Evolutionary conservation across 352 stramenopile species (phyloP), one percentile per base, ranked within the genome.

Genomic region (Globisporangium cystogenes): DNA sequence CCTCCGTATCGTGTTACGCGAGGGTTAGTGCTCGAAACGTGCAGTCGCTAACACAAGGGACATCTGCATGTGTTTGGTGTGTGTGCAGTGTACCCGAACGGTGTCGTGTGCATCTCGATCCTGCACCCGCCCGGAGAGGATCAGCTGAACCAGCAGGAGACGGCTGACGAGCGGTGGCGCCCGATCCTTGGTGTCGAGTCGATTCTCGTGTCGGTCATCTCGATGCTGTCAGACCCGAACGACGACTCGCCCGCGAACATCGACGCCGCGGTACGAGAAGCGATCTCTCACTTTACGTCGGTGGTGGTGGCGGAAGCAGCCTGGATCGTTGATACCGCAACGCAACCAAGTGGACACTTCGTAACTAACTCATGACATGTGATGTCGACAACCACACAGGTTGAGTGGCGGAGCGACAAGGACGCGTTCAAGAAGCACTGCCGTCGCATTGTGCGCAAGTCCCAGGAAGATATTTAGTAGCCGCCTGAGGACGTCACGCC

Each of bases 161-260:
- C 85, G 18, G 96, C 97, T 3, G 96, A 99, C 65, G 96, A 99
- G 76, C 86, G 96, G 70, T 99, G 97, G 97, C 84, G 96, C 58
- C 97, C 97, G 20, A 99, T 99, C 64, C 81, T 99, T 33, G 96
- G 93, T 51, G 95, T 98, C 45, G 93, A 98, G 67, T 82, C 90
- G 52, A 97, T 98, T 53, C 74, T 98, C 50, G 84, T 98, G 37
- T 97, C 86, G 43, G 92, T 98, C 27, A 98, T 99, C 69, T 99
- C 94, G 7, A 99, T 99, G 97, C 87, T 99, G 16, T 98, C 86
- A 47, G 97, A 99, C 80, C 97, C 97, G 24, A 99, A 99, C 76
- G 96, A 99, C 68, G 95, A 99, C 47, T 98, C 91, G 46, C 97
- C 97, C 2, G 97, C 97, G n/a, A 99, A 99, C 81, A 98, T 99